A percentile compares a stretch with the other conserved stretches of the same genome.
Conservation (phyloP, 768 basidiomycete genomes). For the Pisolithus marmoratus region DNA sequence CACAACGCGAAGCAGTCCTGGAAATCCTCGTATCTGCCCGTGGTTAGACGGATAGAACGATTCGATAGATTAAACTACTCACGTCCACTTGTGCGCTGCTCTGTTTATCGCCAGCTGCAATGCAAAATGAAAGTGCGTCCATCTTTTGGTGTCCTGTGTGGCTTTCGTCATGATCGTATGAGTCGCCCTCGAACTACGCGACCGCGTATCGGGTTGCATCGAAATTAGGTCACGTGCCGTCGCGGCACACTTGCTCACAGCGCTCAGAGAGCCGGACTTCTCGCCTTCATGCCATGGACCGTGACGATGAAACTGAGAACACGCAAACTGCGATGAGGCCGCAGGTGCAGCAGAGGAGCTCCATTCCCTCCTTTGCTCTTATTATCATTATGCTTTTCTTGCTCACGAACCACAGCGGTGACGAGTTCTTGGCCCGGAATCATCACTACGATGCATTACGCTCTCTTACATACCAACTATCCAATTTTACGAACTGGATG, state of each 20-base stretch:
- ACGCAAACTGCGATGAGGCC: slow-evolving; percentile 8
- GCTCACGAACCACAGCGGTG: slow-evolving; percentile 69
- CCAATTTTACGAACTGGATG: slow-evolving; percentile 75
- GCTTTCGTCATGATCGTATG: slow-evolving; percentile 14
- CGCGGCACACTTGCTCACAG: neutral
- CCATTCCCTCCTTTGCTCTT: slow-evolving; percentile 69
- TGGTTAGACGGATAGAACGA: neutral
- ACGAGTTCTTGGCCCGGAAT: slow-evolving; percentile 57
- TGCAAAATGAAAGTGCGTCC: slow-evolving; percentile 47
- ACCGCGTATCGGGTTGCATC: no score
- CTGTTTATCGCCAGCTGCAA: slow-evolving; percentile 49
- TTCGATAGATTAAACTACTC: slow-evolving; percentile 15
- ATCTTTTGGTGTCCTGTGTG: slow-evolving; percentile 37
- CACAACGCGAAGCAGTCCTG: slow-evolving; percentile 63
- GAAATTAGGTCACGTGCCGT: slow-evolving; percentile 17
- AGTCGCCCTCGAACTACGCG: no score
- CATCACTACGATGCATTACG: slow-evolving; percentile 64
- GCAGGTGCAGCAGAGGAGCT: slow-evolving; percentile 46
- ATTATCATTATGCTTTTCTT: slow-evolving; percentile 70
- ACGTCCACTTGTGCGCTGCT: slow-evolving; percentile 51
- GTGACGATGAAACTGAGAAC: slow-evolving; percentile 16
- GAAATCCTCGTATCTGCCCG: slow-evolving; percentile 42
- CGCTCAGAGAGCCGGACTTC: neutral
- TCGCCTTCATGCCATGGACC: slow-evolving; percentile 22
- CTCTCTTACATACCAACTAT: slow-evolving; percentile 50